Base-by-base conservation (phyloP, 164 flowering plant genomes). In the Brasenia schreberi region DNA sequence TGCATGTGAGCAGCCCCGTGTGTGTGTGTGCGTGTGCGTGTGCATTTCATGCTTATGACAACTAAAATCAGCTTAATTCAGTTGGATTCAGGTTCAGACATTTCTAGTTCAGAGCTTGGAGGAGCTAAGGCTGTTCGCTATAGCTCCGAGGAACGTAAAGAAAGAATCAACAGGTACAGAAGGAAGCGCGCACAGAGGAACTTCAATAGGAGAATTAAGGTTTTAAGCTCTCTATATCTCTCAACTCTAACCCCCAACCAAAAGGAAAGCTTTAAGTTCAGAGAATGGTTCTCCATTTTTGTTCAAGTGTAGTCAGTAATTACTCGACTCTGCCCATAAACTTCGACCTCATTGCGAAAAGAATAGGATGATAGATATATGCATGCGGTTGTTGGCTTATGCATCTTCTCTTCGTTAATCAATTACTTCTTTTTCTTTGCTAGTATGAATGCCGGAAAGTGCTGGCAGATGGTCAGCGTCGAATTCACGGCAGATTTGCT, bases 381-480 rank as follows among this genome's bases (percentile, higher is more conserved):
- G 39, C 39, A 33, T 33, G 39, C 39, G 3, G 39, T 33, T 33
- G 39, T 33, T 33, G 3, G 39, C 4, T 33, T 33, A 33, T 3
- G 39, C 4, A 33, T 33, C 39, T 33, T 33, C 39, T 33, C 1
- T 33, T 1, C 39, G 39, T 33, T 33, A 33, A 33, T 14, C 56
- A 49, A 49, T 49, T 14, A 49, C 56, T 49, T 49, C 56, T 49
- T 14, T 33, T 33, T 18, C 18, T 61, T 14, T 74, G 74, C 45
- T 87, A 95, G 99, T 95, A 95, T 81, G 99, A 97, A 43, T 95
- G 99, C 81, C 85, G 99, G 86, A 95, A 95, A 78, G 99, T 96
- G 56, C 78, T 94, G 43, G 98, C 98, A 11, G 98, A 94, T 76
- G 89, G 81, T 70, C 97, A 89, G 70, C 97, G 97, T 14, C 82